These are phyloP conservation scores for Tritrichomonas musculus DNA, from an alignment of 208 protist genomes.

Conservation along the genomic window DNA sequence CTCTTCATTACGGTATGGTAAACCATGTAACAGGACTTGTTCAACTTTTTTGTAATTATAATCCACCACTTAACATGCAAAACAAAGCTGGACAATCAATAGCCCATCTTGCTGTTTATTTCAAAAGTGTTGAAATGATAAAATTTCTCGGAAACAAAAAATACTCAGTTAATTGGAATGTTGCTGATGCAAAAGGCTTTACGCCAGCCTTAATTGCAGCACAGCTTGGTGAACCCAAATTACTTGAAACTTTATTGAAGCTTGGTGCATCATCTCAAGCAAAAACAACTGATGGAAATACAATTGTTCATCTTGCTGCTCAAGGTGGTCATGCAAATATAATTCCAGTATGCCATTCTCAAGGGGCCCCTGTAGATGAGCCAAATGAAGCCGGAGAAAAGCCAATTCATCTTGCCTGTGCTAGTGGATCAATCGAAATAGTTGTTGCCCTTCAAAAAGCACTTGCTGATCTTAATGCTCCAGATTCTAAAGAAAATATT, in stretches of 20 bases:
- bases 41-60: not conserved
- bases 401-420: constrained; percentile 18
- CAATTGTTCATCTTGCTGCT: constrained; percentile 14
- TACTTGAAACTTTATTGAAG: not conserved
- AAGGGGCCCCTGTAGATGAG: not conserved
- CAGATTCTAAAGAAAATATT: not conserved
- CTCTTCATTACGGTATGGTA: not conserved
- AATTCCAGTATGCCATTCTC: not conserved
- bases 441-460: constrained; percentile 22
- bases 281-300: not conserved
- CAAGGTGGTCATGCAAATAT: not conserved
- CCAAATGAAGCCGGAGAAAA: not conserved
- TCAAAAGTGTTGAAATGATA: not conserved
- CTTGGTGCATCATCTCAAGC: not conserved
- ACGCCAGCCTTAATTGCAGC: constrained; percentile 11
- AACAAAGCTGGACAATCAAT: not conserved
- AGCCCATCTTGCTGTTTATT: not conserved
- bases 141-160: constrained; percentile 33
- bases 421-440: not conserved
- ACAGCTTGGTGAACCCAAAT: not conserved
- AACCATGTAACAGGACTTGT: not conserved
- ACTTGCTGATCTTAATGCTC: not conserved
- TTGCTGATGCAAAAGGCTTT: not conserved
- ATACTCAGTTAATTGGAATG: not conserved
- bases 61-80: not conserved